A percentile compares a stretch with the other conserved stretches of the same genome.
Evolutionary conservation across 2,329 filamentous ascomycete genomes (phyloP).

Genomic region (Ascochyta pisi): DNA sequence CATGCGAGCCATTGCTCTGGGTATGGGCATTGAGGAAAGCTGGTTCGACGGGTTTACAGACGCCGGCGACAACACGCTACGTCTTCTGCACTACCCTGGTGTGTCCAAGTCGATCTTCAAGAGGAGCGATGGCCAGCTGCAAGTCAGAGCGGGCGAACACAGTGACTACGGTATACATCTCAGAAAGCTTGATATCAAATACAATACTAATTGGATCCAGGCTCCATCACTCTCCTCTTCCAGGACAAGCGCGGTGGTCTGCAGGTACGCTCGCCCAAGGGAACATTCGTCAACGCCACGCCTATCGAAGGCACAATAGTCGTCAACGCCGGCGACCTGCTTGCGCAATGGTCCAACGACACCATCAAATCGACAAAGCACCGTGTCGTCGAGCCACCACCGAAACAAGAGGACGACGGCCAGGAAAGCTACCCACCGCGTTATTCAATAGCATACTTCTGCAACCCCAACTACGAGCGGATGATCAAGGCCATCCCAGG

Average conservation of each 20-base stretch:
- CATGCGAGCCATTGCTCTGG: slow-evolving; percentile 85
- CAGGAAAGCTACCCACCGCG: slow-evolving; percentile 69
- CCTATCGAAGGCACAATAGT: slow-evolving; percentile 84
- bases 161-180: slow-evolving; percentile 64
- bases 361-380: slow-evolving; percentile 90
- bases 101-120: slow-evolving; percentile 71
- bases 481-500: slow-evolving; percentile 82
- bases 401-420: slow-evolving; percentile 53
- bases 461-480: slow-evolving; percentile 80
- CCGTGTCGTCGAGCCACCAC: slow-evolving; percentile 84
- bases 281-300: slow-evolving; percentile 80
- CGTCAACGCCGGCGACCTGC: slow-evolving; percentile 85
- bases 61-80: slow-evolving; percentile 59
- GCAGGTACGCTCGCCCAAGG: slow-evolving; percentile 73
- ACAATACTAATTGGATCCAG: slow-evolving; percentile 29
- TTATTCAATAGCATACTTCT: slow-evolving; percentile 93
- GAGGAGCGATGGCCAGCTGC: slow-evolving; percentile 71
- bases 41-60: slow-evolving; percentile 82
- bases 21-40: slow-evolving; percentile 71
- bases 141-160: slow-evolving; percentile 80
- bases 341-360: slow-evolving; percentile 90
- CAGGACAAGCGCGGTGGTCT: slow-evolving; percentile 65
- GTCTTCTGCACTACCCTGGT: slow-evolving; percentile 78
- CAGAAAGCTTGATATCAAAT: fast-evolving
- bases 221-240: slow-evolving; percentile 51